These are phyloP conservation scores for Hymenoscyphus scutula DNA, from an alignment of 2,329 filamentous ascomycete genomes.

Conservation along the genomic window DNA sequence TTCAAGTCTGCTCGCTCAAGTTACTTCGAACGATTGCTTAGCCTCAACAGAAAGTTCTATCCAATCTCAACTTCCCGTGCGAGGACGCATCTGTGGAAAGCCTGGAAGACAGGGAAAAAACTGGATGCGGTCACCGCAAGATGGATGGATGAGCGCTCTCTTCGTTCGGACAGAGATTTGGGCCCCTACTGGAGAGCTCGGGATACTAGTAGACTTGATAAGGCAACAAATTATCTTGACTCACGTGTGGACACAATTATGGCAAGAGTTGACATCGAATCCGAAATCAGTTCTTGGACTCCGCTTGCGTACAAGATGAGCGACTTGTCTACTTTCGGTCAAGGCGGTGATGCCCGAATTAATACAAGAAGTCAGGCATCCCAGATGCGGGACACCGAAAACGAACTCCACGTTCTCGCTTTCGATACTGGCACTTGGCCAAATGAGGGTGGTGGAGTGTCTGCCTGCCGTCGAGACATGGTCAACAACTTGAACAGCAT, in stretches of 20 bases:
- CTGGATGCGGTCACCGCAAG: conserved; percentile 47
- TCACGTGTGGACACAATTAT: conserved; percentile 32
- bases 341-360: conserved; percentile 37
- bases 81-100: conserved; percentile 45
- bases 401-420: conserved; percentile 43
- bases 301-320: conserved; percentile 37
- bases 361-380: conserved; percentile 36
- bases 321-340: conserved; percentile 38
- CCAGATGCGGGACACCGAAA: conserved; percentile 18
- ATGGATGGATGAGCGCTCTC: conserved; percentile 46
- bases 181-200: conserved; percentile 40
- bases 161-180: conserved; percentile 41
- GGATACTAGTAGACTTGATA: conserved; percentile 39
- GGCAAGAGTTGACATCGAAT: conserved; percentile 34
- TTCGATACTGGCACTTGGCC: conserved; percentile 26
- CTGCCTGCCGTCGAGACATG: conserved; percentile 49
- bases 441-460: conserved; percentile 14
- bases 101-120: conserved; percentile 44
- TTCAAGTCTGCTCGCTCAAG: conserved; percentile 38
- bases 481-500: conserved; percentile 48
- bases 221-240: conserved; percentile 42
- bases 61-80: conserved; percentile 43
- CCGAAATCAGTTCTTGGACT: conserved; percentile 31
- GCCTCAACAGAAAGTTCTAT: conserved; percentile 37
- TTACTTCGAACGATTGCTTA: conserved; percentile 35